Base-by-base conservation (phyloP, 2,329 filamentous ascomycete species). In the Claviceps sp. region DNA sequence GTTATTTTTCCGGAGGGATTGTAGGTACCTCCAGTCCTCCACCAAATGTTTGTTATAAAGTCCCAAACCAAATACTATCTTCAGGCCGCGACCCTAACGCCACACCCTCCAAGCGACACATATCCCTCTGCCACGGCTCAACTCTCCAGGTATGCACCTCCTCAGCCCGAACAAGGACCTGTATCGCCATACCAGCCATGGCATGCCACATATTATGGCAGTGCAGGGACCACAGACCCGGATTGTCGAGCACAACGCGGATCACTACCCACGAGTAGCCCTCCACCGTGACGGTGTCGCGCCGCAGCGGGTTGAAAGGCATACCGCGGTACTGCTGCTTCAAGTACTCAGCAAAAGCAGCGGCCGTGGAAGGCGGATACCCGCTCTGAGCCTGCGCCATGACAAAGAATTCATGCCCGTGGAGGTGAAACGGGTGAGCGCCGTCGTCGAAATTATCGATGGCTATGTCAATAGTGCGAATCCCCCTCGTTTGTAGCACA, bases 201-300 rank as follows among this genome's bases (percentile, higher is more conserved):
- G 71, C 68, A 58, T 82, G 78, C 78, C 78, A 82, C 0, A 69
- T 66, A 53, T 79, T 73, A 56, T 81, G 78, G 56, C 78, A 81
- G 59, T 80, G 78, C 22, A 81, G 71, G 0, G 74, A 69, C 78
- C 78, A 81, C 1, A 77, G 56, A 1, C 78, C 78, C 0, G 77
- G 72, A 58, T 80, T 81, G 53, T 81, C 77, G 0, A 77, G 69
- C 2, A 77, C 66, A 14, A 80, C 71, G 51, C 78, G 66, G 13
- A 82, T 61, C n/a, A 77, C 58, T 2, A 71, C 66, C 76, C 76
- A 80, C 0, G 74, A 75, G 49, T 74, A 79, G 0, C 70, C 72
- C 58, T 78, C 74, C 0, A 76, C 67, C 0, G 74, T 75, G 3
- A 76, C 67, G 2, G 75, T 77, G 37, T 70, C 68, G 22, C 68